These are phyloP conservation scores for Boletus sp. DNA, from an alignment of 1,284 basidiomycete genomes.

Conservation along the genomic window DNA sequence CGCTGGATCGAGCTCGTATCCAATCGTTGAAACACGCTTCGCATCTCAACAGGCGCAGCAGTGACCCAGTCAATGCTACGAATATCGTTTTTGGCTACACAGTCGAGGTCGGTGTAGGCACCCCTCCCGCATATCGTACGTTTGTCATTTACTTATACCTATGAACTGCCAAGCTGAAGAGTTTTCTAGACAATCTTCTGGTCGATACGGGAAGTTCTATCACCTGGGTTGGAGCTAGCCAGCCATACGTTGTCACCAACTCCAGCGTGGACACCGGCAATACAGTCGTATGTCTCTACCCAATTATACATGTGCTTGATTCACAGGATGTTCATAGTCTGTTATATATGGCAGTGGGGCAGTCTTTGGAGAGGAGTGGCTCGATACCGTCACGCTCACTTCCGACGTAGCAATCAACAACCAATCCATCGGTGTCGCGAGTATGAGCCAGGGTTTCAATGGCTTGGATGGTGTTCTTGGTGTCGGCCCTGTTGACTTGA, in stretches of 20 bases:
- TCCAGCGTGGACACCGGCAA: conserved; percentile 46
- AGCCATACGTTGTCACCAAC: conserved; percentile 40
- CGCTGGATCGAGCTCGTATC: conserved; percentile 17
- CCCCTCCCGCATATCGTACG: conserved; percentile 36
- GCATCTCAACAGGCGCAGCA: not conserved
- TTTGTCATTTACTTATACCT: conserved; percentile 1
- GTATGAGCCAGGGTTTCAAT: conserved; percentile 29
- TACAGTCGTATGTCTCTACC: conserved; percentile 31
- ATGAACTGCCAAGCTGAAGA: not conserved
- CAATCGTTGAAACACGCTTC: conserved; percentile 4
- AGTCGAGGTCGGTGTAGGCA: conserved; percentile 43
- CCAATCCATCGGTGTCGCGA: conserved; percentile 53
- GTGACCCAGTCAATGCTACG: not conserved
- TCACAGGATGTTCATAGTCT: conserved; percentile 10
- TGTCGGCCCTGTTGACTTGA: conserved; percentile 52
- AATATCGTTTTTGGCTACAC: conserved; percentile 34
- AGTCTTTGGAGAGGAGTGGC: conserved; percentile 52
- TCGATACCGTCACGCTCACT: conserved; percentile 48
- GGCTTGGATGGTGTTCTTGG: conserved; percentile 57
- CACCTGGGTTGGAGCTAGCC: conserved; percentile 38
- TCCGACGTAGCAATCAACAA: conserved; percentile 42
- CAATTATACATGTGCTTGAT: not conserved
- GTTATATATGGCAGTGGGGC: conserved; percentile 52
- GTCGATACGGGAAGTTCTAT: conserved; percentile 36
- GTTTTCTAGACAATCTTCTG: conserved; percentile 19